phyloP scores from a whole-genome alignment of 1,139 yeast genomes.

The Chernovozyma sophiae-reginae region DNA sequence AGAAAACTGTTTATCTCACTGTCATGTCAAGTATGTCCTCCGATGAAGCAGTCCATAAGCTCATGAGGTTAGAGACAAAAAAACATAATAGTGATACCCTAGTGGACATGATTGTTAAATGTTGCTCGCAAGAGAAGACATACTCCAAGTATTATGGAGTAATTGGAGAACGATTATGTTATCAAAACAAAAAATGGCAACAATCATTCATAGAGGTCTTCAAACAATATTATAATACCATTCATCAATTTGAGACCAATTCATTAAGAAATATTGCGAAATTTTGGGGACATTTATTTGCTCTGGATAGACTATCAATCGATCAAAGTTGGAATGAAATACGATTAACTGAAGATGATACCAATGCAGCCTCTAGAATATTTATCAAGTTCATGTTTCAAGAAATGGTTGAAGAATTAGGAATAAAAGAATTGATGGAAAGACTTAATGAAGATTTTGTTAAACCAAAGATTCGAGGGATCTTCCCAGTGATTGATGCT shows the following conservation, averaged over 20 bases:
- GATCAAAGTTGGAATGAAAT: constrained; percentile 51
- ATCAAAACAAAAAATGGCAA: constrained; percentile 52
- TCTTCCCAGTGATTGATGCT: constrained; percentile 42
- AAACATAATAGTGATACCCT: constrained; percentile 30
- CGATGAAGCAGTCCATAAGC: constrained; percentile 89
- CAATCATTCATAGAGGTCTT: constrained; percentile 51
- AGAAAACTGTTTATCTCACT: constrained; percentile 74
- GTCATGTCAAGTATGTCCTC: constrained; percentile 91
- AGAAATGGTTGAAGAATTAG: constrained; percentile 77
- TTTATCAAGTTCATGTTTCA: constrained; percentile 77
- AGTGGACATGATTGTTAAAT: constrained; percentile 73
- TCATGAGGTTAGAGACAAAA: constrained; percentile 48
- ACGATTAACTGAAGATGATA: constrained; percentile 62
- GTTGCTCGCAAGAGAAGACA: constrained; percentile 84
- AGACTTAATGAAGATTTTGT: constrained; percentile 45
- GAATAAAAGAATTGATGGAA: constrained; percentile 46
- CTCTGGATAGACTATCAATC: constrained; percentile 59
- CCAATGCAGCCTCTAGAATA: constrained; percentile 79
- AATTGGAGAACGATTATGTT: constrained; percentile 65
- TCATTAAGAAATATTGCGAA: constrained; percentile 78
- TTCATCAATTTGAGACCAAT: constrained; percentile 68
- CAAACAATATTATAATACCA: constrained; percentile 48
- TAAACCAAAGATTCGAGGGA: constrained; percentile 43
- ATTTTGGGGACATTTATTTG: constrained; percentile 81
- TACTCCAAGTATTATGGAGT: constrained; percentile 84